Evolutionary conservation across 768 basidiomycete species (phyloP), one percentile per base, ranked within the genome.

Genomic region (Daedaleopsis sinensis): DNA sequence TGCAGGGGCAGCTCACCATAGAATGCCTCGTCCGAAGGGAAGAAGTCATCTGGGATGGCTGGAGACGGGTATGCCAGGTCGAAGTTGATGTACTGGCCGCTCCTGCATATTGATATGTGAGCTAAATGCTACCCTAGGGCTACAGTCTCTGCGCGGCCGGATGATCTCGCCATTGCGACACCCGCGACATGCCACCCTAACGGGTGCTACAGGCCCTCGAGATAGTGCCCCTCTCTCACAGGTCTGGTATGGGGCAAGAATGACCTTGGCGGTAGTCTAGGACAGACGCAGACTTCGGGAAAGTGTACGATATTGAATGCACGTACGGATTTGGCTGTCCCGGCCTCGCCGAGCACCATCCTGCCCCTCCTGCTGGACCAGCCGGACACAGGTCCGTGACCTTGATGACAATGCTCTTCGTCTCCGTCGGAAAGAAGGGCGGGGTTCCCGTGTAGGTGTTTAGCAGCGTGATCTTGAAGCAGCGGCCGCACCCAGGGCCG

Each of bases 371-470:
- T 16, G 84, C 3, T 42, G 39, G 73, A 7, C n/a, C n/a, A n/a
- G n/a, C n/a, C n/a, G 92, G 91, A 69, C 93, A 94, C 19, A 91
- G 72, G 71, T 94, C 92, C 4, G 89, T 93, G 44, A 94, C 75
- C 74, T 94, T 94, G 53, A 94, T 76, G 23, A 90, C 82, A 15
- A 93, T 76, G 43, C 82, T 86, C 57, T 85, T 88, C 11, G 79
- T 76, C 32, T 77, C 76, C 32, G 81, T 68, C 2, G 91, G 91
- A 66, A 83, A 82, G 72, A 90, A 94, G 0, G 85, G 89, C 9
- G 91, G 91, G 44, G 80, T 76, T 0, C 86, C 79, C 19, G 80
- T 77, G 67, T 88, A 86, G 5, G 90, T 85, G 66, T 91, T 85
- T 47, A 91, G 66, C 24, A 94, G 79, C 0, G 90, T 89, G 59